Evolutionary conservation across 495 filamentous ascomycete species (phyloP).

Genomic region (Penicillium bialowiezense): DNA sequence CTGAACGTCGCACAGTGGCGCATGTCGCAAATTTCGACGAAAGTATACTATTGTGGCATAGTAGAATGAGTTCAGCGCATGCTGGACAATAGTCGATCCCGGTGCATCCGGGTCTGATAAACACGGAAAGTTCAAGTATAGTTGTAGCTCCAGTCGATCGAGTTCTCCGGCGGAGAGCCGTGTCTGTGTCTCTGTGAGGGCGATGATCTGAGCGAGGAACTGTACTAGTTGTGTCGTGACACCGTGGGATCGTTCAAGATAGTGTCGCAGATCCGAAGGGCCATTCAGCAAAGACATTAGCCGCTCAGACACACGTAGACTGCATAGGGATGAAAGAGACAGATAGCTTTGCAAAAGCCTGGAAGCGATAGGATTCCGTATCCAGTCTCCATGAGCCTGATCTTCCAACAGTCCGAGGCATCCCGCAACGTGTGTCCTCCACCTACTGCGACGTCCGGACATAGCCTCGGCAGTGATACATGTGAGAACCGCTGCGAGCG

Average conservation of each 20-base stretch:
- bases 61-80: slow-evolving; percentile 27
- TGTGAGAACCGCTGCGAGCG: slow-evolving; percentile 18
- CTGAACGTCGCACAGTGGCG: slow-evolving; percentile 15
- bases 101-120: slow-evolving; percentile 5
- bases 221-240: slow-evolving; percentile 20
- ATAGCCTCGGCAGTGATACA: slow-evolving; percentile 29
- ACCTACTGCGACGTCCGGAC: slow-evolving; percentile 25
- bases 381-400: slow-evolving; percentile 20
- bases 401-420: slow-evolving; percentile 24
- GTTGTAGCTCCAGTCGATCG: slow-evolving; percentile 20
- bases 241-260: slow-evolving; percentile 25
- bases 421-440: slow-evolving; percentile 25
- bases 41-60: slow-evolving; percentile 27
- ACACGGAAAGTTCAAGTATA: slow-evolving; percentile 22
- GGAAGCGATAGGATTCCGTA: slow-evolving; percentile 14
- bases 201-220: slow-evolving; percentile 16
- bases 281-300: slow-evolving; percentile 19
- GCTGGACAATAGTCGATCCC: slow-evolving; percentile 19
- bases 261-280: slow-evolving; percentile 15
- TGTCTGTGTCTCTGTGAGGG: slow-evolving; percentile 10
- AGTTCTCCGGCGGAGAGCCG: slow-evolving; percentile 9
- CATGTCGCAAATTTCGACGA: slow-evolving; percentile 19
- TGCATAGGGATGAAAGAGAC: slow-evolving; percentile 27
- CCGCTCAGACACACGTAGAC: slow-evolving; percentile 17
- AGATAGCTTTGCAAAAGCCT: slow-evolving; percentile 25